phyloP scores from a whole-genome alignment of 345 rosid genomes.

The Syzygium aromaticum region DNA sequence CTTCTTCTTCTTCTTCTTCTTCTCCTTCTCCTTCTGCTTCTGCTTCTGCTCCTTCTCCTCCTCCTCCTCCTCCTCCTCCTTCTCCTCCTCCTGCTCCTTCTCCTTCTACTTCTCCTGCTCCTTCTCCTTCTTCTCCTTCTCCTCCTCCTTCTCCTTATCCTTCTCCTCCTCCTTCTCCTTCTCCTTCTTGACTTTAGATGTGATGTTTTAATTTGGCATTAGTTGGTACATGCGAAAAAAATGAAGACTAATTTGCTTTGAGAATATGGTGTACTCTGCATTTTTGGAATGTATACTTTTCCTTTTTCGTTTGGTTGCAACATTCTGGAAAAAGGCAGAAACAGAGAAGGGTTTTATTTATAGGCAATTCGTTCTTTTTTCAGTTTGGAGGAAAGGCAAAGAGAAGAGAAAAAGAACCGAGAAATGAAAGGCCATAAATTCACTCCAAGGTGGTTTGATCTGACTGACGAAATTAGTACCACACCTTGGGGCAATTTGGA shows the following conservation, averaged over 20 bases:
- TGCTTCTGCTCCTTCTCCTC: too few species aligned
- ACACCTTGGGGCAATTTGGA: conserved; percentile 76
- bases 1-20: neutral
- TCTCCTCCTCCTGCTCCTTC: too few species aligned
- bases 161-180: neutral
- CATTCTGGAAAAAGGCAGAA: neutral
- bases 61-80: too few species aligned
- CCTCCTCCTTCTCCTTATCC: too few species aligned
- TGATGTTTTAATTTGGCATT: neutral
- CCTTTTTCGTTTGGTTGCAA: neutral
- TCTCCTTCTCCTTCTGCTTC: neutral
- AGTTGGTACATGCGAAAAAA: neutral
- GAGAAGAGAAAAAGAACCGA: conserved; percentile 54
- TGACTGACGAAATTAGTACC: conserved; percentile 42
- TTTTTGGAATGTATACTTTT: neutral
- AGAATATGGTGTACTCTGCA: neutral
- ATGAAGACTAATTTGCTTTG: neutral
- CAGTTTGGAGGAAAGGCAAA: conserved; percentile 75
- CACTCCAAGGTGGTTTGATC: conserved; percentile 62
- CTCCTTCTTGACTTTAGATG: neutral
- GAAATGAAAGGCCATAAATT: conserved; percentile 49
- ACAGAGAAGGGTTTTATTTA: neutral
- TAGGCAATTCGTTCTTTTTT: neutral
- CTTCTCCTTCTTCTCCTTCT: too few species aligned
- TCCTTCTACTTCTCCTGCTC: too few species aligned